Evolutionary conservation across 768 basidiomycete species (phyloP).

Genomic region (Leccinum rimulosum): DNA sequence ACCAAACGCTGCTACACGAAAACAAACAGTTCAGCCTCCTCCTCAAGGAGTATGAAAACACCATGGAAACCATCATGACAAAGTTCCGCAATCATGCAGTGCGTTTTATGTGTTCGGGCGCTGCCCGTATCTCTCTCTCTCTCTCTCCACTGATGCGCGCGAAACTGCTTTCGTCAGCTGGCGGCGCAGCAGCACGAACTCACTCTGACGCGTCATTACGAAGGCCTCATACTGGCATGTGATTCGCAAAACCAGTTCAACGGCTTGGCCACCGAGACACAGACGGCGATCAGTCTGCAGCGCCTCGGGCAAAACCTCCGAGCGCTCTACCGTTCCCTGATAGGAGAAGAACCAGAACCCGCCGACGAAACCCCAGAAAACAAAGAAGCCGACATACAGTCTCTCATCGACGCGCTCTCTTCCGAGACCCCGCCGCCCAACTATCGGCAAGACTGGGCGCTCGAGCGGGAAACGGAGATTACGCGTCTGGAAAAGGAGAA

Average conservation of each 20-base stretch:
- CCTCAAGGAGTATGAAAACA: slow-evolving; percentile 91
- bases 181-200: slow-evolving; percentile 92
- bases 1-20: slow-evolving; percentile 88
- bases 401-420: slow-evolving; percentile 42
- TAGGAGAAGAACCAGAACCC: slow-evolving; percentile 51
- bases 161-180: slow-evolving; percentile 44
- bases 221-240: slow-evolving; percentile 67
- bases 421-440: slow-evolving; percentile 37
- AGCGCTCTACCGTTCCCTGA: slow-evolving; percentile 67
- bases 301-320: slow-evolving; percentile 70
- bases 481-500: slow-evolving; percentile 82
- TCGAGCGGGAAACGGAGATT: slow-evolving; percentile 88
- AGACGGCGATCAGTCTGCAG: slow-evolving; percentile 63
- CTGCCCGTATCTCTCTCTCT: too few relatives aligned
- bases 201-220: slow-evolving; percentile 87
- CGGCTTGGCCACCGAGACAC: slow-evolving; percentile 57
- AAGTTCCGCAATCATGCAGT: slow-evolving; percentile 94
- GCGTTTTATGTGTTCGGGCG: slow-evolving; percentile 31
- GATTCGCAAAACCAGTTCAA: slow-evolving; percentile 54
- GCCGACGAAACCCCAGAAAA: slow-evolving; percentile 29
- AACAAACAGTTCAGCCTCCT: slow-evolving; percentile 90
- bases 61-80: slow-evolving; percentile 94
- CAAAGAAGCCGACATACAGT: slow-evolving; percentile 40
- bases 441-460: slow-evolving; percentile 73
- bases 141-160: slow-evolving; percentile 8